Conservation (phyloP, 257 asterid genomes). For the Capsicum pubescens region DNA sequence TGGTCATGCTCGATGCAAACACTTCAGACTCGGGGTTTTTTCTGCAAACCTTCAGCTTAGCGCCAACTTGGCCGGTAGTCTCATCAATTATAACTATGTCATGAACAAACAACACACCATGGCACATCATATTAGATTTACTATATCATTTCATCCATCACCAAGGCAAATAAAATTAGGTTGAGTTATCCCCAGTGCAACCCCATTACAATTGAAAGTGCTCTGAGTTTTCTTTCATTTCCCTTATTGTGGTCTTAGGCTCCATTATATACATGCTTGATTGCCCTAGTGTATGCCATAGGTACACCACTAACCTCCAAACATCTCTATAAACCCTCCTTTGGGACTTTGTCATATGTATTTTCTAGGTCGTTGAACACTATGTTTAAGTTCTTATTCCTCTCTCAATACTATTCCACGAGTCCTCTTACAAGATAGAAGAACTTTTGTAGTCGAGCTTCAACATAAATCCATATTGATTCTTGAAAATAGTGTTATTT, state of each 20-base stretch:
- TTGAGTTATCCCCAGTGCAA: too few species aligned
- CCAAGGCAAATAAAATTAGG: too few species aligned
- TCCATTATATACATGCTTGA: neutral
- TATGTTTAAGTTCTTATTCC: neutral
- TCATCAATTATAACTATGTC: too few species aligned
- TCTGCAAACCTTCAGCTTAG: too few species aligned
- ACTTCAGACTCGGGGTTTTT: too few species aligned
- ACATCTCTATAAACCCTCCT: neutral
- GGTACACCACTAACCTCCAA: neutral
- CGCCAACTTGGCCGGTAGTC: too few species aligned
- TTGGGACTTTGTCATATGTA: neutral
- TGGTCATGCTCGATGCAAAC: too few species aligned
- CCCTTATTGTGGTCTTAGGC: too few species aligned
- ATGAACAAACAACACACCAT: too few species aligned
- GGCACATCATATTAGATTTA: too few species aligned
- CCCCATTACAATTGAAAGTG: neutral
- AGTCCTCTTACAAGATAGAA: neutral
- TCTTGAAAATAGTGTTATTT: neutral
- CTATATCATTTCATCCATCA: too few species aligned
- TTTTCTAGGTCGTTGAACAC: neutral
- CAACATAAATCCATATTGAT: neutral
- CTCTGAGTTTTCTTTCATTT: neutral
- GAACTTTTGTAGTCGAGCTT: neutral
- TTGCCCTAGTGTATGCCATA: neutral
- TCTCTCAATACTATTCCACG: neutral